Evolutionary conservation across 306 rosid species (phyloP).

Genomic region (Hippophae rhamnoides): DNA sequence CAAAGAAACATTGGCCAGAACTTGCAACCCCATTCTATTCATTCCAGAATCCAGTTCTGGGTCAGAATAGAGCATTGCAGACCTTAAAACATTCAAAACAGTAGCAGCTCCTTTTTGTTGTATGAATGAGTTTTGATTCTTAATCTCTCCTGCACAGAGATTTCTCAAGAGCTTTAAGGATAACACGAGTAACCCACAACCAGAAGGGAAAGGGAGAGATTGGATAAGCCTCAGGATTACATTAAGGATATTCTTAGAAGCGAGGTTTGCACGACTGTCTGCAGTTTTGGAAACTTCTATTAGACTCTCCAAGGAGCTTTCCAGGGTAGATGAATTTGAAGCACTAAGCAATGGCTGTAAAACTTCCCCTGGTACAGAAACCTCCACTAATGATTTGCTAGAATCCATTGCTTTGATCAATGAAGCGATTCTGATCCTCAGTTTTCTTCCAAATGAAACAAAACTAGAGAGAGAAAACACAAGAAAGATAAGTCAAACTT

Average conservation of each 20-base stretch:
- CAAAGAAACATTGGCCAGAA: constrained; percentile 66
- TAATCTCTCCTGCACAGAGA: constrained; percentile 58
- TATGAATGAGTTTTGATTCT: constrained; percentile 44
- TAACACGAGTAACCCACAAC: constrained; percentile 17
- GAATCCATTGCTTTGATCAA: no score
- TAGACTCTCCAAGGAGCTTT: constrained; percentile 36
- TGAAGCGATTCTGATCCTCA: no score
- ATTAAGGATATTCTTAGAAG: constrained; percentile 33
- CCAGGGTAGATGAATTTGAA: constrained; percentile 31
- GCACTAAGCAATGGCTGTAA: constrained; percentile 23
- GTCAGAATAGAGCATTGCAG: constrained; percentile 16
- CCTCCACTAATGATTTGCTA: constrained; percentile 11
- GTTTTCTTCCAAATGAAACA: no score
- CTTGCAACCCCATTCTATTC: constrained; percentile 55
- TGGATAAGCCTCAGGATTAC: constrained; percentile 27
- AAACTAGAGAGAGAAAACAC: no score
- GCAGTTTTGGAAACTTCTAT: constrained; percentile 33
- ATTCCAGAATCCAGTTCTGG: constrained; percentile 22
- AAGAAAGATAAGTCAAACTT: no score
- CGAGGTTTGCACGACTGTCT: constrained; percentile 37
- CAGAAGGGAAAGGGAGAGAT: constrained; percentile 16
- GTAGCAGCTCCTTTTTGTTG: constrained; percentile 40
- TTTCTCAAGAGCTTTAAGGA: constrained; percentile 55
- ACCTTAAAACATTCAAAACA: constrained; percentile 33
- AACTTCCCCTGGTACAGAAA: constrained; percentile 25